phyloP scores from a whole-genome alignment of 2,329 filamentous ascomycete genomes.

The Talaromyces marneffei region DNA sequence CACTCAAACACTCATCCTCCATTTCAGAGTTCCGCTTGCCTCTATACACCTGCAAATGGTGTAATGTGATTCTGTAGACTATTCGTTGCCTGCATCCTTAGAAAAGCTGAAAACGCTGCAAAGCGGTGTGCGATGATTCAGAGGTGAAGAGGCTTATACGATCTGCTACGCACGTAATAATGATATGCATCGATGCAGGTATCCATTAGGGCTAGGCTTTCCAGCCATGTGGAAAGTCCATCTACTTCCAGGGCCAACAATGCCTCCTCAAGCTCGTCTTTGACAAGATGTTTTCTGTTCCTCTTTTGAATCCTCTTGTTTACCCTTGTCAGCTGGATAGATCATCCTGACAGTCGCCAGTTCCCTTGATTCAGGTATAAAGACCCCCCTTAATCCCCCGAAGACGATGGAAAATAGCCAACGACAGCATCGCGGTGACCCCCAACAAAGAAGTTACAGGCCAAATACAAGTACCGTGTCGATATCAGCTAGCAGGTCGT shows the following conservation, averaged over 20 bases:
- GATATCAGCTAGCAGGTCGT: background rate
- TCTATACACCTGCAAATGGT: background rate
- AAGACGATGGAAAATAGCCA: slow-evolving; percentile 3
- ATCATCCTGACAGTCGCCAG: background rate
- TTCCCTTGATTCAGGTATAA: background rate
- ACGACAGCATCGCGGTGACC: background rate
- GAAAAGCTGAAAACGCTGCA: background rate
- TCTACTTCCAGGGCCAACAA: background rate
- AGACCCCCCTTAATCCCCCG: background rate
- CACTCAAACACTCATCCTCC: background rate
- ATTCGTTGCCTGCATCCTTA: background rate
- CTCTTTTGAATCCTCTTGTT: background rate
- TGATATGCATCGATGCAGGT: slow-evolving; percentile 14
- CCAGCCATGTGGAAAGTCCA: background rate
- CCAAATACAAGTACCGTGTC: background rate
- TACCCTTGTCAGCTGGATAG: background rate
- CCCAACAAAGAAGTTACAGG: background rate
- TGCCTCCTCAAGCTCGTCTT: slow-evolving; percentile 5
- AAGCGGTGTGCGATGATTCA: slow-evolving; percentile 4
- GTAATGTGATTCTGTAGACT: background rate
- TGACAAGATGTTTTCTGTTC: background rate
- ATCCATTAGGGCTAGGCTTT: slow-evolving; percentile 9
- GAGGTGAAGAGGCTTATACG: background rate
- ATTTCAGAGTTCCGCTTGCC: background rate
- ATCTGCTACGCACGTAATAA: slow-evolving; percentile 5